Base-by-base conservation (phyloP, 371 early-diverging fungal species). In the Circinella minor region DNA sequence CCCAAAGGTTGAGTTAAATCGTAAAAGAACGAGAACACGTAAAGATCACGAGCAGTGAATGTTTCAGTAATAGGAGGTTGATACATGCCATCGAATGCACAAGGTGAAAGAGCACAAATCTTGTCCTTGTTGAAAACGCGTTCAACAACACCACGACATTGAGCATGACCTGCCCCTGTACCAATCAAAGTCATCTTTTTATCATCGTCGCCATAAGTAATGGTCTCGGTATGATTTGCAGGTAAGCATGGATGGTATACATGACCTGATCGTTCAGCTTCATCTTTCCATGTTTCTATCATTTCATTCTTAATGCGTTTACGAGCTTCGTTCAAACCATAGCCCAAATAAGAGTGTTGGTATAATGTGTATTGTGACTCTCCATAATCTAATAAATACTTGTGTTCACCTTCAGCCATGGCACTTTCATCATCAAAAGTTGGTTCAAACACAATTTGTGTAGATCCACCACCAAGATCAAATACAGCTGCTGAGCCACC, bases 401-500 rank as follows among this genome's bases (percentile, higher is more conserved):
- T 83, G 72, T 95, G 93, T 36, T 90, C 86, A 18, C 92, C 93
- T 13, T 87, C 81, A 1, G 77, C 76, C 77, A 92, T 76, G 34
- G 37, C 47, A 3, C 47, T 73, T 39, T 84, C 81, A 20, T 77
- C 74, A 1, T 81, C 76, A 43, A 81, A 80, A 13, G 83, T 82
- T 0, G 96, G 96, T 79, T 97, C 98, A 87, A 96, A 97, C 0
- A 97, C 98, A 65, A 98, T 94, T 80, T 98, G 98, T 0, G 97
- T 96, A 3, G 95, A 95, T 3, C 93, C 99, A 66, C 99, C 99
- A 47, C 99, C 99, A 65, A 98, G 82, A 80, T 98, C 99, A 84
- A 98, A 91, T n/a, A 96, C 90, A 4, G 95, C 98, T 3, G 92
- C 96, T 3, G 96, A 96, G 4, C 86, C 74, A 18, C 75, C 82